These are phyloP conservation scores for Phytophthora quininea DNA, from an alignment of 352 stramenopile genomes.

Conservation along the genomic window DNA sequence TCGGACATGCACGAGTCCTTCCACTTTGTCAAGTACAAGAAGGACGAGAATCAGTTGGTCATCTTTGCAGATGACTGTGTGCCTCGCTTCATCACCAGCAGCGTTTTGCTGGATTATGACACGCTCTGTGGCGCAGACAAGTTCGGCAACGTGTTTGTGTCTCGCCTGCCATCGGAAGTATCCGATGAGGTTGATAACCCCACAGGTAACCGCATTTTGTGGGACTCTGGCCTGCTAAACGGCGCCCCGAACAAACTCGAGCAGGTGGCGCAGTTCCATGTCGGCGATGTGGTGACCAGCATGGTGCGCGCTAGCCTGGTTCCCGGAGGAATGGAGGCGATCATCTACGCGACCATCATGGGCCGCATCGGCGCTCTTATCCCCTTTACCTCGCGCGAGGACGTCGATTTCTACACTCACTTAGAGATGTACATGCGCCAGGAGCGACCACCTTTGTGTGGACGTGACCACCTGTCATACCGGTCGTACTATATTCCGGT, in stretches of 20 bases:
- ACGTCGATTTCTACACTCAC: conserved; percentile 98
- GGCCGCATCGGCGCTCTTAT: conserved; percentile 96
- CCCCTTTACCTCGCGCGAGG: conserved; percentile 96
- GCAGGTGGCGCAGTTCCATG: conserved; percentile 95
- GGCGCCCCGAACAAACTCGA: conserved; percentile 98
- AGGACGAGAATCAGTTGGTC: conserved; percentile 95
- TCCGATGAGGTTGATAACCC: conserved; percentile 97
- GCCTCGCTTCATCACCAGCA: conserved; percentile 81
- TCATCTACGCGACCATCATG: conserved; percentile 98
- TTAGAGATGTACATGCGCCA: conserved; percentile 97
- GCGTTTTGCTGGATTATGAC: conserved; percentile 97
- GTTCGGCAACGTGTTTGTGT: conserved; percentile 98
- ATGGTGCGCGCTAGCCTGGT: conserved; percentile 96
- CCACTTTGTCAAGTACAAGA: conserved; percentile 98
- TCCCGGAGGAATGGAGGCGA: conserved; percentile 94
- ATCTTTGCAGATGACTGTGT: conserved; percentile 97
- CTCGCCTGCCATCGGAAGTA: conserved; percentile 92
- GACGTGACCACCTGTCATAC: conserved; percentile 97
- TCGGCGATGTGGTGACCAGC: conserved; percentile 98
- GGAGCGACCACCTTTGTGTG: conserved; percentile 91
- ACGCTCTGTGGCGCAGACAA: conserved; percentile 98
- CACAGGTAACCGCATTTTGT: conserved; percentile 96
- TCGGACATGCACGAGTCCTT: conserved; percentile 97
- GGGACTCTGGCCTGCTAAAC: conserved; percentile 93
- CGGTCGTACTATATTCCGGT: conserved; percentile 98